Evolutionary conservation across 2,329 filamentous ascomycete genomes (phyloP), one percentile per base, ranked within the genome.

Genomic region (Alternaria longipes): DNA sequence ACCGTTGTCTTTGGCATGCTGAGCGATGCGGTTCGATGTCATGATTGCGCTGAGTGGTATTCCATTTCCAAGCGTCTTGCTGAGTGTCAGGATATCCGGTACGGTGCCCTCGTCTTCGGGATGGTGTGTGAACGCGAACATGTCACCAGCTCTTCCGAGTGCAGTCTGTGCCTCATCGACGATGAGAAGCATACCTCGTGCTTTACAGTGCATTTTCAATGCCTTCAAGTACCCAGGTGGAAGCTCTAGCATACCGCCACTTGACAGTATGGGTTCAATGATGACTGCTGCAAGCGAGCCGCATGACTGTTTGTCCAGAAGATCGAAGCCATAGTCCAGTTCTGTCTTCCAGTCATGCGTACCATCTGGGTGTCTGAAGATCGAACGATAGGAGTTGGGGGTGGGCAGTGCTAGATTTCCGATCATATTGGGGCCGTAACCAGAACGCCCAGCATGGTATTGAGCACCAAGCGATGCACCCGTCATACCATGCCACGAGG

Each of bases 331-430:
- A 66, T 85, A 90, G 11, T 87, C 83, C 14, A 91, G 77, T 71
- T 91, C 89, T 0, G 85, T 84, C 65, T 87, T 81, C 88, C 88
- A 91, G 70, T 91, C 88, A 63, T 91, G 87, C 0, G 82, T 82
- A 1, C 87, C 87, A 63, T 90, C 87, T 0, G 83, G 22, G 36
- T 84, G 82, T 9, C 85, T 82, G 73, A 91, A 91, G 0, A 84
- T 80, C 0, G 87, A 89, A 4, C 87, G 84, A 69, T 89, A 90
- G 0, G 84, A 81, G 65, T 90, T 85, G 0, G 88, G 88, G 0
- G 85, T 82, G 0, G 88, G 88, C 36, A 90, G 82, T 1, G 81
- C 82, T 4, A 88, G 79, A 58, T 85, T 83, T 0, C 88, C 88
- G 0, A 86, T 86, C 77, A 88, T 70, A 60, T 67, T 66, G 0